Evolutionary conservation across 2,329 filamentous ascomycete species (phyloP).

Genomic region (Colletotrichum sojae): DNA sequence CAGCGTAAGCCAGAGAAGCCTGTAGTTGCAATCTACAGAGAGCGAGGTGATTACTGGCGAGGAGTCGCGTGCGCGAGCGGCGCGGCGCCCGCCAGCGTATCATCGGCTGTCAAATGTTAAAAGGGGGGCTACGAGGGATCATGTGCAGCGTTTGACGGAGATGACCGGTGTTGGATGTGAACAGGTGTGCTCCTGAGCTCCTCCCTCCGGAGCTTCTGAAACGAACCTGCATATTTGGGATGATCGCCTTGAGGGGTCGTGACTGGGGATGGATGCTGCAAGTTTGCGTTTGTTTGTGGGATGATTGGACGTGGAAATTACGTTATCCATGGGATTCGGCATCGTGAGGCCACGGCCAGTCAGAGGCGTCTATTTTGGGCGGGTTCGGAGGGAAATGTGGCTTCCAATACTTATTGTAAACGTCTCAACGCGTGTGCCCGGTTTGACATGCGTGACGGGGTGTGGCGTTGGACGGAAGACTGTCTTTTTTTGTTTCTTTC

Average conservation of each 20-base stretch:
- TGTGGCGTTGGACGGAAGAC: slow-evolving; percentile 18
- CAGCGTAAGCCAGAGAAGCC: slow-evolving; percentile 19
- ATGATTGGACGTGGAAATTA: slow-evolving; percentile 20
- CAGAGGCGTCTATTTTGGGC: slow-evolving; percentile 24
- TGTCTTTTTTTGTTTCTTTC: slow-evolving; percentile 29
- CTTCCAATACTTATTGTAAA: slow-evolving; percentile 23
- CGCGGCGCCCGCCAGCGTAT: slow-evolving; percentile 2
- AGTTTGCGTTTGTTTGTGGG: slow-evolving; percentile 16
- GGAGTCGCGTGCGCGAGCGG: slow-evolving; percentile 9
- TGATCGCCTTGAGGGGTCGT: slow-evolving; percentile 17
- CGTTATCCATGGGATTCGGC: slow-evolving; percentile 3
- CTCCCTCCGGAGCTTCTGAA: slow-evolving; percentile 36
- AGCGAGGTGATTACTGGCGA: slow-evolving; percentile 8
- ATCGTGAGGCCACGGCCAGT: not conserved
- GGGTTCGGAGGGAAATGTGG: not conserved
- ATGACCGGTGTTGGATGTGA: slow-evolving; percentile 35
- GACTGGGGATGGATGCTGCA: slow-evolving; percentile 2
- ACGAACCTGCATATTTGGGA: slow-evolving; percentile 35
- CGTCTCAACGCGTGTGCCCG: slow-evolving; percentile 13
- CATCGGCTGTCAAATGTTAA: slow-evolving; percentile 26
- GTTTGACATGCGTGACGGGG: slow-evolving; percentile 25
- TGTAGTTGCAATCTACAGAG: slow-evolving; percentile 7
- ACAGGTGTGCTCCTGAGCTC: slow-evolving; percentile 16
- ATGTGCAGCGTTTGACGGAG: slow-evolving; percentile 35
- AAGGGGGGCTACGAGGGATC: slow-evolving; percentile 26